These are phyloP conservation scores for Backusella circina DNA, from an alignment of 192 early-diverging fungal genomes.

Conservation along the genomic window DNA sequence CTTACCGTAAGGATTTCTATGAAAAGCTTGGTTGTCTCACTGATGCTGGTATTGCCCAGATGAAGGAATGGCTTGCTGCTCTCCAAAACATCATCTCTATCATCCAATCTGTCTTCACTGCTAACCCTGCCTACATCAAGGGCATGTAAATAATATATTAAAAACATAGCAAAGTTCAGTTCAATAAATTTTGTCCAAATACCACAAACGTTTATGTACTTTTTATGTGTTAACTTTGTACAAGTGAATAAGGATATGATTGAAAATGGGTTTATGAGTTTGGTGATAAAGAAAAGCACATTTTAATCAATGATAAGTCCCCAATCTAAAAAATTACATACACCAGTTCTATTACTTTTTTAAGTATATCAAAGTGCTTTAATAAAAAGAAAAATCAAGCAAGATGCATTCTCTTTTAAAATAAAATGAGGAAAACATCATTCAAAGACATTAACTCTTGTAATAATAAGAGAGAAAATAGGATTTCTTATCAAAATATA, in stretches of 20 bases:
- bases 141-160: slow-evolving; percentile 32
- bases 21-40: slow-evolving; percentile 70
- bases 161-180: background rate
- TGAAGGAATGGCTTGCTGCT: slow-evolving; percentile 69
- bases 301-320: too few relatives aligned
- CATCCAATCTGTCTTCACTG: slow-evolving; percentile 58
- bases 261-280: background rate
- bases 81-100: slow-evolving; percentile 70
- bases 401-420: too few relatives aligned
- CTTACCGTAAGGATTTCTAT: slow-evolving; percentile 86
- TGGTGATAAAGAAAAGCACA: too few relatives aligned
- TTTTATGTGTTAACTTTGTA: background rate
- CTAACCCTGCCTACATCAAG: slow-evolving; percentile 36
- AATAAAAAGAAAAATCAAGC: too few relatives aligned
- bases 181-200: background rate
- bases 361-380: too few relatives aligned
- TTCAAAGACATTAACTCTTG: background rate
- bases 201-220: background rate
- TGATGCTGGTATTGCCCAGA: slow-evolving; percentile 49
- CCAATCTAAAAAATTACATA: too few relatives aligned
- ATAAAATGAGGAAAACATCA: too few relatives aligned
- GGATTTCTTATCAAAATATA: background rate
- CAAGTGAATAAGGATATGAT: background rate
- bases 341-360: too few relatives aligned
- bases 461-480: background rate